Percentiles rank a stretch among this genome's conserved stretches.
Conservation (phyloP, 331 rosid species). For the Quercus phellos region DNA sequence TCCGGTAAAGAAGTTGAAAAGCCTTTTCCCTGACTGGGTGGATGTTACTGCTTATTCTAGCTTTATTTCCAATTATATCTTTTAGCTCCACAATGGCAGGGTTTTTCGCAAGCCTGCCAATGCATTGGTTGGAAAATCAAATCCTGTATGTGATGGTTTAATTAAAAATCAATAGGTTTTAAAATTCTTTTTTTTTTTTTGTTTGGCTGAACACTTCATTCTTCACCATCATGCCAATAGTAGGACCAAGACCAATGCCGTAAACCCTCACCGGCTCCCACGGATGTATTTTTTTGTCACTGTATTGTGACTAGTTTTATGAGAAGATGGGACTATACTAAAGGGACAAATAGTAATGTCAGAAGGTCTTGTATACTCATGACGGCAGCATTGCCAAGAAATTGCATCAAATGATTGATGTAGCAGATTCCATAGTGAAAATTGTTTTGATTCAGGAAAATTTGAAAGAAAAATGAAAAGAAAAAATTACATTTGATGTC, state of each 20-base stretch:
- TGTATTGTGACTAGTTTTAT: no score
- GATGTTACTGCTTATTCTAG: conserved; percentile 70
- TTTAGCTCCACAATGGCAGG: conserved; percentile 19
- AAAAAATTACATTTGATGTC: no score
- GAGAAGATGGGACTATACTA: no score
- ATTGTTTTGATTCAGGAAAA: no score
- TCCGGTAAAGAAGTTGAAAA: conserved; percentile 60
- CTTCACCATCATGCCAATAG: not conserved
- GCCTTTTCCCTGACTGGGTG: conserved; percentile 87
- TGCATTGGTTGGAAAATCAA: not conserved
- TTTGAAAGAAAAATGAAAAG: no score
- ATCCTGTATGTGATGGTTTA: conserved; percentile 15
- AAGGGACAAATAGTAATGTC: no score
- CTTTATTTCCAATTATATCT: conserved; percentile 62
- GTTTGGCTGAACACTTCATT: not conserved
- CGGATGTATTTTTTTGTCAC: no score
- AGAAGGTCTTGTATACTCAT: no score
- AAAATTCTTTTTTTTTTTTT: no score
- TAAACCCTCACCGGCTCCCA: not conserved
- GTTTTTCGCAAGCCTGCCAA: not conserved
- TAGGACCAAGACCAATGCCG: not conserved
- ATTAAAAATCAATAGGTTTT: not conserved
- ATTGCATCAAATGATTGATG: no score
- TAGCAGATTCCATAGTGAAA: no score
- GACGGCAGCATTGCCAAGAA: no score